Conservation (phyloP, 768 basidiomycete genomes). For the Postia placenta region DNA sequence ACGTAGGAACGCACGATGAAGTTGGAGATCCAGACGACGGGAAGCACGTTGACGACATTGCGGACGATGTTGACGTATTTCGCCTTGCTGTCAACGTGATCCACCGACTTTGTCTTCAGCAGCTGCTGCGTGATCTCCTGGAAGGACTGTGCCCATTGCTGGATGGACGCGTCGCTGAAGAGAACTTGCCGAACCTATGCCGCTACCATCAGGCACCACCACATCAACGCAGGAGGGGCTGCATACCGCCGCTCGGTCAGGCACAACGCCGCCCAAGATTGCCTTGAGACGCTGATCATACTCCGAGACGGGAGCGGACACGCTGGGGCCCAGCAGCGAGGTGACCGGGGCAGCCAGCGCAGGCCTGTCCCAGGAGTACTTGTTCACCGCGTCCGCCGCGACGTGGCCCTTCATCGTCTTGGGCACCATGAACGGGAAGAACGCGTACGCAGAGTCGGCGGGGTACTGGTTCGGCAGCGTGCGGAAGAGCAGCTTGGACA, state of each 20-base stretch:
- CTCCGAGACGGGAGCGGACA: not conserved
- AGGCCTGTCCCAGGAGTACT: constrained; percentile 62
- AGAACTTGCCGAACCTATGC: constrained; percentile 9
- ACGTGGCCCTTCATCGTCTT: constrained; percentile 37
- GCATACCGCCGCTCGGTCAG: constrained; percentile 1
- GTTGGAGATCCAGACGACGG: constrained; percentile 35
- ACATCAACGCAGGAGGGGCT: not conserved
- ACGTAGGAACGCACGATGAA: constrained; percentile 32
- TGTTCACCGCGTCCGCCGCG: constrained; percentile 26
- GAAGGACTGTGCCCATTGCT: constrained; percentile 18
- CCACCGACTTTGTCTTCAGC: constrained; percentile 10
- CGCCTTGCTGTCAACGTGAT: constrained; percentile 18
- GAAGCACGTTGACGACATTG: constrained; percentile 41
- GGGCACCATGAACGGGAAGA: constrained; percentile 79
- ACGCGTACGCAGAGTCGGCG: constrained; percentile 57
- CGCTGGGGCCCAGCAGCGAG: not conserved
- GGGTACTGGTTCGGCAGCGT: constrained; percentile 68
- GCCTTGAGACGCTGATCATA: not conserved
- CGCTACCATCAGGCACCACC: not conserved
- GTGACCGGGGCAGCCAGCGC: not conserved
- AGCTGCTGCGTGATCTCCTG: constrained; percentile 23
- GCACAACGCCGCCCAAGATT: constrained; percentile 1
- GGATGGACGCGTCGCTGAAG: constrained; percentile 8
- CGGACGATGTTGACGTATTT: constrained; percentile 41
- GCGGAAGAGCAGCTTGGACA: constrained; percentile 67